Base-by-base conservation (phyloP, 1,284 basidiomycete genomes). In the Pyrrhoderma lamaoense region DNA sequence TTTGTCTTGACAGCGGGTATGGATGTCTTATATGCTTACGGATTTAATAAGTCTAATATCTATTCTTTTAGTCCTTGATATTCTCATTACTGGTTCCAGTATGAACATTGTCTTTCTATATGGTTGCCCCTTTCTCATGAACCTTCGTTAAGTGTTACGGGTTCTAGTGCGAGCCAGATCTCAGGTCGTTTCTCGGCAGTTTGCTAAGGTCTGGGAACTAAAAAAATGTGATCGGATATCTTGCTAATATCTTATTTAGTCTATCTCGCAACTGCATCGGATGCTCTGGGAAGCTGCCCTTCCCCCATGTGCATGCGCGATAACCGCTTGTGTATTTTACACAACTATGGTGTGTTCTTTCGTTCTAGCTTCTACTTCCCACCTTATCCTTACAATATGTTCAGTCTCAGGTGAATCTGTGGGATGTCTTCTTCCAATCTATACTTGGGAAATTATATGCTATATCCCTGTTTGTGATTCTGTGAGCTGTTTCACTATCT, bases 391-490 rank as follows among this genome's bases (percentile, higher is more conserved):
- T 36, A 8, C n/a, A 31, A 14, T 22, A 31, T 40, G 3, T 44
- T 11, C 46, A 65, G 62, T 58, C 60, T 13, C 55, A 60, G 27
- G 45, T 57, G n/a, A 60, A 63, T 42, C 62, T 61, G 36, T 66
- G 64, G 64, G 63, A 65, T 39, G 56, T 64, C 9, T 59, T 60
- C 37, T 61, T 62, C 54, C 64, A 66, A 51, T 60, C 62, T 0
- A 60, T 65, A 22, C 56, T 66, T 13, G 65, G 65, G 9, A 66
- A 66, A 49, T 60, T 66, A 22, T 66, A 66, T 53, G 65, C 64
- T 2, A 63, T 66, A 22, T 66, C 65, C 2, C 58, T 66, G 8
- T 62, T 66, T 45, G 61, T 63, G 19, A 66, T 63, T 5, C 47
- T 66, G 64, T 64, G 47, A 11, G 61, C 53, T 27, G 5, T 39